These are phyloP conservation scores for Ascodesmis nigricans DNA, from an alignment of 495 filamentous ascomycete genomes.

Conservation along the genomic window DNA sequence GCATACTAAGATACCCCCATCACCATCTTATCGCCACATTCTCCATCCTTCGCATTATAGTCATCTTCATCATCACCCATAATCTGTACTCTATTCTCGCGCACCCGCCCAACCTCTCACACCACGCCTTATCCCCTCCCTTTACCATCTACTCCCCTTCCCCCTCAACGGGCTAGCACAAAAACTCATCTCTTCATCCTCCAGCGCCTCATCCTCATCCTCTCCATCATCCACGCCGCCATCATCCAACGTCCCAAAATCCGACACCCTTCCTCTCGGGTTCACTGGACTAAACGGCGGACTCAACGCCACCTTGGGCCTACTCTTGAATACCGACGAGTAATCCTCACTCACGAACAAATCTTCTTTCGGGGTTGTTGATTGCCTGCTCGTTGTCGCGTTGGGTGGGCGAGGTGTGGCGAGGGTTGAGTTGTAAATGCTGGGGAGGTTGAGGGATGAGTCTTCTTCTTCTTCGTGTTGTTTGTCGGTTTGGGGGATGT, in stretches of 20 bases:
- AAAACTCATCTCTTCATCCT: constrained; percentile 3
- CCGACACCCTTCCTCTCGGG: background rate
- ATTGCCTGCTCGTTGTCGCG: too few relatives aligned
- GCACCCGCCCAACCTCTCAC: background rate
- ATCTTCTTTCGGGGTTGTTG: constrained; percentile 18
- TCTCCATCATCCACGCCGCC: constrained; percentile 1
- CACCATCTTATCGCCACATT: too few relatives aligned
- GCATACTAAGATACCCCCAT: too few relatives aligned
- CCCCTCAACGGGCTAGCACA: background rate
- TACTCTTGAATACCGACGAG: constrained; percentile 19
- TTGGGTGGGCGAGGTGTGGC: too few relatives aligned
- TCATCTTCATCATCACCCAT: constrained; percentile 1
- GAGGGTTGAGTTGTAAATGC: too few relatives aligned
- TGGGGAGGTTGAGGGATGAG: background rate
- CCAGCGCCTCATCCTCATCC: background rate
- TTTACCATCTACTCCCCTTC: background rate
- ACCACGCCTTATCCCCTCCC: too few relatives aligned
- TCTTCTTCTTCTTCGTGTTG: background rate
- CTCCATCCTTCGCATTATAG: background rate
- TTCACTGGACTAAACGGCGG: constrained; percentile 12
- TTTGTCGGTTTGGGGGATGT: background rate
- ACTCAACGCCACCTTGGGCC: constrained; percentile 21
- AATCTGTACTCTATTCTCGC: background rate
- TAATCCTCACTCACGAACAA: constrained; percentile 18
- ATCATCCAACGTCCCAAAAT: background rate